Evolutionary conservation across 2,329 filamentous ascomycete species (phyloP).

Genomic region (Calonectria pauciramosa): DNA sequence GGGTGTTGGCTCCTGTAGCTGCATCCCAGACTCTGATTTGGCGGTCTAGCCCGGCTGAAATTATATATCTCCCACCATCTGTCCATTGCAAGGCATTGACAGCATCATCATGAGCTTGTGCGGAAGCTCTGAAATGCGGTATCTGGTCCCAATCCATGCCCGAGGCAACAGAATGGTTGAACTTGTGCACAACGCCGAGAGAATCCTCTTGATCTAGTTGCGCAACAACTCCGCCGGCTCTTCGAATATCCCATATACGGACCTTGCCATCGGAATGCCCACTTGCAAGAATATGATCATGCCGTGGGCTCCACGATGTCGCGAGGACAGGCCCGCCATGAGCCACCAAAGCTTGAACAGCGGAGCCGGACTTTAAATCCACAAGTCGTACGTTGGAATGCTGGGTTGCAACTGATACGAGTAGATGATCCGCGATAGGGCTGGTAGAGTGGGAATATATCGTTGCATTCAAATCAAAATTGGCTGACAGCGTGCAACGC

Average conservation of each 20-base stretch:
- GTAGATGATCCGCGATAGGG: constrained; percentile 77
- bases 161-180: constrained; percentile 49
- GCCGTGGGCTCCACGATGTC: constrained; percentile 84
- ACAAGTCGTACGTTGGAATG: constrained; percentile 87
- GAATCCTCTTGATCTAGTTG: constrained; percentile 88
- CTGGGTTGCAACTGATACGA: constrained; percentile 91
- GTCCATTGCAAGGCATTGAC: constrained; percentile 92
- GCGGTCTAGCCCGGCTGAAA: constrained; percentile 87
- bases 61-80: constrained; percentile 80
- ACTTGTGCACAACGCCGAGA: constrained; percentile 71
- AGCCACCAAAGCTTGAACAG: constrained; percentile 77
- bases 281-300: constrained; percentile 85
- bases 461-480: constrained; percentile 77
- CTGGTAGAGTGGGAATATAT: constrained; percentile 86
- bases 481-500: constrained; percentile 70
- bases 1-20: constrained; percentile 83
- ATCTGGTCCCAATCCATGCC: constrained; percentile 48
- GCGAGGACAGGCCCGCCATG: constrained; percentile 77
- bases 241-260: constrained; percentile 88
- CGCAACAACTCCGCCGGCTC: constrained; percentile 81
- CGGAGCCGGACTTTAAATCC: constrained; percentile 85
- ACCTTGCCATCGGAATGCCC: constrained; percentile 88
- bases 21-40: constrained; percentile 91
- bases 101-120: constrained; percentile 81
- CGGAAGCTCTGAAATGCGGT: constrained; percentile 61